phyloP scores from a whole-genome alignment of 768 basidiomycete species.

The Sporobolomyces roseus region DNA sequence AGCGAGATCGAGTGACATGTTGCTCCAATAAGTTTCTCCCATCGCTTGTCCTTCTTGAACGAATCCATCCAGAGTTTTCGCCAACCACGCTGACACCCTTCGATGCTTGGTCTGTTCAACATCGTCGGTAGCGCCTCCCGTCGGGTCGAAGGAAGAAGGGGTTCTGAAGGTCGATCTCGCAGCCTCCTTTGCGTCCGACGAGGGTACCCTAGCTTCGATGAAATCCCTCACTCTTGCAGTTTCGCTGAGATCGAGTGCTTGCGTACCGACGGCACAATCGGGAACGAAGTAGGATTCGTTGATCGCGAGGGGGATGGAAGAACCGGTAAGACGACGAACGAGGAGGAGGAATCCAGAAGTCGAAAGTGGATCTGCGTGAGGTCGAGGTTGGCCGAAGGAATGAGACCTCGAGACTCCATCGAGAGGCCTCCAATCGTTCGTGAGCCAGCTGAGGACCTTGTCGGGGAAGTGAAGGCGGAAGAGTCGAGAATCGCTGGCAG shows the following conservation, averaged over 20 bases:
- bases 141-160: conserved; percentile 56
- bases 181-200: conserved; percentile 55
- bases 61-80: conserved; percentile 15
- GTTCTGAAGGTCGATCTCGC: conserved; percentile 54
- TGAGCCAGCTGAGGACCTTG: conserved; percentile 75
- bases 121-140: conserved; percentile 53
- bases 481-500: conserved; percentile 74
- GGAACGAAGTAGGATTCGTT: conserved; percentile 57
- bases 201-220: conserved; percentile 47
- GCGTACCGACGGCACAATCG: conserved; percentile 62
- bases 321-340: conserved; percentile 16
- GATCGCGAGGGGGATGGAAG: background rate
- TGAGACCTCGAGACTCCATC: conserved; percentile 45
- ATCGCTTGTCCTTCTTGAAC: background rate
- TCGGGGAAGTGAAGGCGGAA: conserved; percentile 83
- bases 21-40: conserved; percentile 25
- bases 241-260: conserved; percentile 59
- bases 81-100: conserved; percentile 53
- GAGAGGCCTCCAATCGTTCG: conserved; percentile 64
- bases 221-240: conserved; percentile 66
- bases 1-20: conserved; percentile 54
- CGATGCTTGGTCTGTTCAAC: conserved; percentile 46
- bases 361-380: conserved; percentile 32
- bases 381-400: conserved; percentile 26
- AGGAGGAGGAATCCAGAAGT: conserved; percentile 4